These are phyloP conservation scores for Blepharisma japonicum DNA, from an alignment of 73 alveolate genomes.

Conservation along the genomic window DNA sequence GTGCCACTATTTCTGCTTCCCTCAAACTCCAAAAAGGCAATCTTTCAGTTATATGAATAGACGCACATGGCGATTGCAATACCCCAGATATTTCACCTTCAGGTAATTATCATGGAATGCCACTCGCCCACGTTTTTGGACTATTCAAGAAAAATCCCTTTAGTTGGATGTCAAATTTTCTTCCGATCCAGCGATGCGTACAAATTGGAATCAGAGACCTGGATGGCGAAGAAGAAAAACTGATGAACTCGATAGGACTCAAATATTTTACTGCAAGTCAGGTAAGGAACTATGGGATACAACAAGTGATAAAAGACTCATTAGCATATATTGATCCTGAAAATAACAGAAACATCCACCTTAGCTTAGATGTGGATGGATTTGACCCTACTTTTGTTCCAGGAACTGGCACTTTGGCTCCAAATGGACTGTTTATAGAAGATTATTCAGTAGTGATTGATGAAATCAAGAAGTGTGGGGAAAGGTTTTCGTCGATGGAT, in stretches of 20 bases:
- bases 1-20: slow-evolving; percentile 33
- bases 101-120: slow-evolving; percentile 59
- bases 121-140: slow-evolving; percentile 29
- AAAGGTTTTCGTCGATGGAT: slow-evolving; percentile 23
- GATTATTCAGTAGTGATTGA: neutral
- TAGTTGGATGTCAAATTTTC: neutral
- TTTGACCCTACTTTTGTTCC: slow-evolving; percentile 37
- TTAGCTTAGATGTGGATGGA: slow-evolving; percentile 42
- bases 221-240: slow-evolving; percentile 28
- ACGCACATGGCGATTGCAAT: slow-evolving; percentile 69
- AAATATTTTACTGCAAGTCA: neutral
- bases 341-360: slow-evolving; percentile 15
- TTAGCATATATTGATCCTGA: slow-evolving; percentile 32
- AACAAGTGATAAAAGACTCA: neutral
- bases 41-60: slow-evolving; percentile 50
- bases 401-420: slow-evolving; percentile 39
- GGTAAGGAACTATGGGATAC: neutral
- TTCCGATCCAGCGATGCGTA: slow-evolving; percentile 1
- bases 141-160: neutral
- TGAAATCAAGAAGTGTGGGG: neutral
- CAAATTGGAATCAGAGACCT: slow-evolving; percentile 35
- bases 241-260: slow-evolving; percentile 28
- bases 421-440: slow-evolving; percentile 27
- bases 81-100: slow-evolving; percentile 62
- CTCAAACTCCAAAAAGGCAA: slow-evolving; percentile 36